A percentile compares a stretch with the other conserved stretches of the same genome.
These are phyloP conservation scores for Euphorbia lathyris DNA, from an alignment of 345 rosid genomes.

Conservation along the genomic window DNA sequence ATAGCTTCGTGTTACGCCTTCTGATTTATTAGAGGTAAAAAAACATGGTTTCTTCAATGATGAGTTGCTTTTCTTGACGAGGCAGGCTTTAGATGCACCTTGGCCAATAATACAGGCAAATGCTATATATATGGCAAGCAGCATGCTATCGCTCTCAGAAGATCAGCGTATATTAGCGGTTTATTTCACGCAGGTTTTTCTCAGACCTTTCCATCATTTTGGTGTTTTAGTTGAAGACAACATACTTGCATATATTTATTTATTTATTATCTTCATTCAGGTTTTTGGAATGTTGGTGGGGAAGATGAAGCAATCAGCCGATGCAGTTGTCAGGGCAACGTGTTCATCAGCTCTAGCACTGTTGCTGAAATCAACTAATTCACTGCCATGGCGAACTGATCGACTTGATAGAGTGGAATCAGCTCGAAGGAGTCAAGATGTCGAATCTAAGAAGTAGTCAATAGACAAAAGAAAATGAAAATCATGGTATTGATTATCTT, in stretches of 20 bases:
- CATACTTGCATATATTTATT: not conserved
- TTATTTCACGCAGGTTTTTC: constrained; percentile 66
- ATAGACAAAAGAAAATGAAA: not conserved
- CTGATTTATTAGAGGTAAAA: not conserved
- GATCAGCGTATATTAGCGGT: constrained; percentile 67
- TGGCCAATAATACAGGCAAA: constrained; percentile 94
- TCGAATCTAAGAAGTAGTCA: constrained; percentile 25
- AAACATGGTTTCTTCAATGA: not conserved
- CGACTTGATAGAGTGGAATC: constrained; percentile 57
- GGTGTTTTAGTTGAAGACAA: not conserved
- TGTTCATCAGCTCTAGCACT: constrained; percentile 72
- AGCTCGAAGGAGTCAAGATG: constrained; percentile 34
- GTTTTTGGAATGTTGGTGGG: constrained; percentile 74
- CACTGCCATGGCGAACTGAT: constrained; percentile 55
- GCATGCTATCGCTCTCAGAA: constrained; percentile 75
- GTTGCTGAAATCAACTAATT: constrained; percentile 62
- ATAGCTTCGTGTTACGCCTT: not conserved
- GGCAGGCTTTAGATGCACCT: constrained; percentile 91
- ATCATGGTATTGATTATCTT: not conserved
- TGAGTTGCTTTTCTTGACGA: constrained; percentile 16
- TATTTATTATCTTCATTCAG: constrained; percentile 26
- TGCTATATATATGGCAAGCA: constrained; percentile 81
- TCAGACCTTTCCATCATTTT: not conserved
- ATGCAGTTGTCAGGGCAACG: constrained; percentile 77
- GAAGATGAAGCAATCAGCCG: constrained; percentile 72